Conservation (phyloP, 495 filamentous ascomycete species). For the Bathelium albidoporum region DNA sequence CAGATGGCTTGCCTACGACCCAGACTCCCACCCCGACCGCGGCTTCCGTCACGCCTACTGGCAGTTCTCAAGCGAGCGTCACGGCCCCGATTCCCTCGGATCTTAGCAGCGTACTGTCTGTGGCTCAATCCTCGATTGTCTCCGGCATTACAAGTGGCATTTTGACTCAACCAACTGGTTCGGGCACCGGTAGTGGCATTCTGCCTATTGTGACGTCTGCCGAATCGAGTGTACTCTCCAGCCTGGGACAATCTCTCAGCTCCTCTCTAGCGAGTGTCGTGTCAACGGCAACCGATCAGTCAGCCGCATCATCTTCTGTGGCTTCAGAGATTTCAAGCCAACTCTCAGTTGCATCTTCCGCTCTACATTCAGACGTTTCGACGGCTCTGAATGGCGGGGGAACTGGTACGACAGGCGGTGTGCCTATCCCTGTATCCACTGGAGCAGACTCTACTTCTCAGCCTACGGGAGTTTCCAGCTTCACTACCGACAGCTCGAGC, state of each 20-base stretch:
- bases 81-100: background rate
- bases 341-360: constrained; percentile 11
- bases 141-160: background rate
- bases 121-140: background rate
- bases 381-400: constrained; percentile 2
- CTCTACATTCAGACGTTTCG: constrained; percentile 13
- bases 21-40: background rate
- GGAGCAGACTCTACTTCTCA: background rate
- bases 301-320: constrained; percentile 10
- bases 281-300: constrained; percentile 17
- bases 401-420: background rate
- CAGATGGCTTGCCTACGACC: background rate
- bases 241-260: constrained; percentile 13
- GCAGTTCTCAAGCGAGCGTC: background rate
- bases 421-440: background rate
- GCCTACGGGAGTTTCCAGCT: background rate
- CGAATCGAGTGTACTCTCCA: constrained; percentile 12
- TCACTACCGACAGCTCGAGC: background rate
- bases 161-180: constrained; percentile 1
- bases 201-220: constrained; percentile 6
- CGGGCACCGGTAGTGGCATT: constrained; percentile 2
- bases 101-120: constrained; percentile 4
- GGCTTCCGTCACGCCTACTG: background rate
- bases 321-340: constrained; percentile 15
- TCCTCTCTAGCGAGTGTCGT: constrained; percentile 14